Base-by-base conservation (phyloP, 2,329 filamentous ascomycete species). In the Cordyceps fumosorosea region DNA sequence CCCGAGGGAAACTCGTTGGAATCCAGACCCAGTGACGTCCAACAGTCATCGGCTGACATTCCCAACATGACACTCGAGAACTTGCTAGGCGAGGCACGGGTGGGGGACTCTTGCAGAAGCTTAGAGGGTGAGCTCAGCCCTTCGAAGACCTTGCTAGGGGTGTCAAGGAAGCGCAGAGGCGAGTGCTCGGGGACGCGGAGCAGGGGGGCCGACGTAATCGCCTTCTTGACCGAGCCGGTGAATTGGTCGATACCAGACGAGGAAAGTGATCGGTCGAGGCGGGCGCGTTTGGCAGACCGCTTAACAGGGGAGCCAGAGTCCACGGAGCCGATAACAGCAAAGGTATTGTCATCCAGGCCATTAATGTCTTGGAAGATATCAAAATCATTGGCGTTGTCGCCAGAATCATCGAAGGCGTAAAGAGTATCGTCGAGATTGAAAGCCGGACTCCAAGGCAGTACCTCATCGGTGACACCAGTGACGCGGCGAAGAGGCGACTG, bases 401-500 rank as follows among this genome's bases (percentile, higher is more conserved):
- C 73, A 63, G 83, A 80, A 62, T 83, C 79, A 62, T 82, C 73
- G 64, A 81, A 77, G 66, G 71, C 72, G 60, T 81, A 84, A 20
- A 80, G 68, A 3, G 76, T 71, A 26, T 88, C 84, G 56, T 89
- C 86, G 3, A 89, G 75, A 56, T 83, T 79, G 70, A 89, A 86
- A n/a, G 84, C 83, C 4, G 87, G 85, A 66, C 87, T 89, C 82
- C 86, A 89, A 4, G 83, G 83, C 32, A 82, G 72, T 20, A 67
- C 63, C 12, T 78, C 74, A 10, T 78, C 74, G 34, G 85, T 77
- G 42, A 72, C 65, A 10, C 71, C 75, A 20, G 66, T 68, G 54
- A 85, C 81, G 18, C 77, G 75, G 32, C 78, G 75, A 56, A 85
- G 79, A 4, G 91, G 91, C 5, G 91, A 95, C 62, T 91, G 90